Evolutionary conservation across 2,329 filamentous ascomycete species (phyloP).

Genomic region (Aschersonia sp.): DNA sequence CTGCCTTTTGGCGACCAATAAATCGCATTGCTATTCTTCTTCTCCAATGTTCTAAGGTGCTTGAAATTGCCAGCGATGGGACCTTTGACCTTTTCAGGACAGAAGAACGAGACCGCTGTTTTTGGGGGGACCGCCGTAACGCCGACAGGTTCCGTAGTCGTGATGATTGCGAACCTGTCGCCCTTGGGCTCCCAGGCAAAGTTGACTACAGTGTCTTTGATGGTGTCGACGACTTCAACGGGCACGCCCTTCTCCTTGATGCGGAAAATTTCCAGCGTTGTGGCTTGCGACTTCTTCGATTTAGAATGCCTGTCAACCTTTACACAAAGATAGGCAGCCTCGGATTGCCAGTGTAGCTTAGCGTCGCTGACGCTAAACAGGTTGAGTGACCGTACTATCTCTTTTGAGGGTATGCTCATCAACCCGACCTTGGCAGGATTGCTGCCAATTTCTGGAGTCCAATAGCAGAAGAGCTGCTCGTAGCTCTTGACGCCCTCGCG

Average conservation of each 20-base stretch:
- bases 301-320: conserved; percentile 99
- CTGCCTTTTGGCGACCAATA: conserved; percentile 96
- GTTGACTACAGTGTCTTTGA: conserved; percentile 98
- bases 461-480: conserved; percentile 95
- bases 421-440: conserved; percentile 94
- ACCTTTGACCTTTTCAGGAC: conserved; percentile 85
- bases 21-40: conserved; percentile 99
- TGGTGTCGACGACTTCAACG: conserved; percentile 90
- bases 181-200: conserved; percentile 99
- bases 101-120: conserved; percentile 91
- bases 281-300: conserved; percentile 95
- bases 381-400: conserved; percentile 86
- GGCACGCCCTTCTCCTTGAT: conserved; percentile 95
- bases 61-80: conserved; percentile 80
- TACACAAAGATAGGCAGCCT: conserved; percentile 85
- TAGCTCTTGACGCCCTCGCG: conserved; percentile 80
- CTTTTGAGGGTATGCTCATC: conserved; percentile 91
- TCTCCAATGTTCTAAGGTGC: conserved; percentile 85
- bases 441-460: conserved; percentile 95
- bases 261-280: conserved; percentile 96
- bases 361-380: conserved; percentile 96
- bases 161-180: conserved; percentile 93
- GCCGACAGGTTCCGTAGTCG: conserved; percentile 68
- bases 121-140: conserved; percentile 78
- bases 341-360: conserved; percentile 97